Evolutionary conservation across 1,139 yeast genomes (phyloP), one percentile per base, ranked within the genome.

Genomic region (Pneumocystis sp.): DNA sequence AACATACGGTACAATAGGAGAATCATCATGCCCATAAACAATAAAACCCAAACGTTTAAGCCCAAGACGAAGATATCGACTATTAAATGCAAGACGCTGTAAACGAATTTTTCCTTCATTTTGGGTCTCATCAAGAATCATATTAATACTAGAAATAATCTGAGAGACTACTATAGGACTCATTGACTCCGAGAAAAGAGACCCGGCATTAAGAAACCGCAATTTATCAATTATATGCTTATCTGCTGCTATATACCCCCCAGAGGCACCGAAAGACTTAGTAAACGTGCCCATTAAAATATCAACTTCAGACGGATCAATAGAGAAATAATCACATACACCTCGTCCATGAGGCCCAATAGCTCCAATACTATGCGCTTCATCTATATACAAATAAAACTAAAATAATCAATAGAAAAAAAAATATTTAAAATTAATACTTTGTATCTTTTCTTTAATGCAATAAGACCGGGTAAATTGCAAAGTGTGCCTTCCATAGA

Each of bases 291-390:
- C 99, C 99, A 93, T 93, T 71, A 93, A 78, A 68, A 95, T 78
- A 76, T 93, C 99, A 65, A 93, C 81, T 64, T 83, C 82, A 29
- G 78, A 75, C 57, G 97, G 93, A 70, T 85, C 83, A 66, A 93
- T 83, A 63, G 86, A 86, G 74, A 87, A 93, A 76, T 89, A 89
- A 74, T 95, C 97, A 77, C 97, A 91, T 56, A 93, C 86, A 73
- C 99, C 99, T 73, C 89, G 84, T 64, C 98, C 98, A 63, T 78
- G 77, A 59, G 96, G 95, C 40, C 99, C 99, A 76, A 93, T 82
- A 10, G 98, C 98, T 73, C 99, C 99, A 73, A 95, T 87, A 3
- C 97, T 91, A 75, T 93, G 99, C 25, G 98, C 98, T 76, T 93
- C 99, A 75, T 93, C 99, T 68, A 95, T 88, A 74, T 88, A 93